phyloP scores from a whole-genome alignment of 2,329 filamentous ascomycete genomes.

The Neonectria neomacrospora region DNA sequence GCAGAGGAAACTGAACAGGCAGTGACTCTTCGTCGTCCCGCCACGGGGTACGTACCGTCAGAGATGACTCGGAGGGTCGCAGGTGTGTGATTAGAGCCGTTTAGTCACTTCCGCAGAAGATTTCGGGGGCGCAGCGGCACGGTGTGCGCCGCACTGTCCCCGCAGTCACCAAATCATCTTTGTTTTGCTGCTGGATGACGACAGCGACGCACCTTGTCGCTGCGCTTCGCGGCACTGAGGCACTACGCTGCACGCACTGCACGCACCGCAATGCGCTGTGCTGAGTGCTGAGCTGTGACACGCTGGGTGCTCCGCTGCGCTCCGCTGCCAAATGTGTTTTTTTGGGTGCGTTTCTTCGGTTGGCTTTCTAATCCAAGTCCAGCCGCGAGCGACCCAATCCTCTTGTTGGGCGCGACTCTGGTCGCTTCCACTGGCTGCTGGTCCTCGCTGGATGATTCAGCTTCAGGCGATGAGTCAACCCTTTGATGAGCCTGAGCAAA shows the following conservation, averaged over 20 bases:
- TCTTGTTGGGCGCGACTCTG: conserved; percentile 33
- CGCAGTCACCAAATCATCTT: conserved; percentile 18
- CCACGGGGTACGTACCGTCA: neutral
- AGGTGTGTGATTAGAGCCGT: conserved; percentile 33
- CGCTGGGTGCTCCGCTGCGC: conserved; percentile 27
- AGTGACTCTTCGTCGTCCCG: conserved; percentile 20
- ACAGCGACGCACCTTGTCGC: conserved; percentile 40
- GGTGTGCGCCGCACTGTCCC: conserved; percentile 40
- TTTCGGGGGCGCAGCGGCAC: conserved; percentile 35
- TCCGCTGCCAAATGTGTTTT: conserved; percentile 24
- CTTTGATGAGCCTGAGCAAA: conserved; percentile 29
- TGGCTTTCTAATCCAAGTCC: conserved; percentile 35
- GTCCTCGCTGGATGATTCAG: conserved; percentile 26
- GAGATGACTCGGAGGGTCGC: neutral
- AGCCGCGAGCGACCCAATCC: conserved; percentile 33
- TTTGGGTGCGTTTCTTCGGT: conserved; percentile 23
- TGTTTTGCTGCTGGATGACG: conserved; percentile 39
- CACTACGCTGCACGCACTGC: conserved; percentile 30
- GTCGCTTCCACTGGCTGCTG: conserved; percentile 27
- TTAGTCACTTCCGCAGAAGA: conserved; percentile 41
- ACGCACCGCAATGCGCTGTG: conserved; percentile 36
- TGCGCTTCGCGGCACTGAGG: conserved; percentile 31
- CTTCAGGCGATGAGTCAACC: conserved; percentile 40
- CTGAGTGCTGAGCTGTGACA: conserved; percentile 33
- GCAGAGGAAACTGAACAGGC: conserved; percentile 32